A percentile compares a stretch with the other conserved stretches of the same genome.
Conservation (phyloP, 1,284 basidiomycete genomes). For the Hemileia vastatrix region DNA sequence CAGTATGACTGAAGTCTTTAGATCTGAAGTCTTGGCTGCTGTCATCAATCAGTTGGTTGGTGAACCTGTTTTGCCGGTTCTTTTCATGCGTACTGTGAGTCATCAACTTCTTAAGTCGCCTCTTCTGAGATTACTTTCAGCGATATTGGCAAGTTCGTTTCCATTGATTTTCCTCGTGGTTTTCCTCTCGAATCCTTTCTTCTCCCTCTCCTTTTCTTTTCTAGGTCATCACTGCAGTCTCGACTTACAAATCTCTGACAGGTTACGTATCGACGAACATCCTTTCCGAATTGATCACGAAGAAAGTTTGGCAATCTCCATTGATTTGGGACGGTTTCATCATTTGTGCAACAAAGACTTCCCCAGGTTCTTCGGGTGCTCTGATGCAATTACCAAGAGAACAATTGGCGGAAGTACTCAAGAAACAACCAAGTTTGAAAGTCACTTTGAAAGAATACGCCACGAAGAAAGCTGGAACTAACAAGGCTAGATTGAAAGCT, state of each 20-base stretch:
- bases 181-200: neutral
- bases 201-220: neutral
- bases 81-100: slow-evolving; percentile 40
- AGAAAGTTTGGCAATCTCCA: slow-evolving; percentile 40
- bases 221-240: slow-evolving; percentile 39
- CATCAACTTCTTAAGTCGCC: neutral
- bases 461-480: slow-evolving; percentile 34
- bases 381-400: slow-evolving; percentile 39
- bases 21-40: slow-evolving; percentile 39
- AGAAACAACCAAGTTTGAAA: slow-evolving; percentile 34
- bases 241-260: slow-evolving; percentile 37
- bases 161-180: neutral
- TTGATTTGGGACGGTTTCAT: slow-evolving; percentile 43
- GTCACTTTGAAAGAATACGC: slow-evolving; percentile 38
- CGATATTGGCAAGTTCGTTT: neutral
- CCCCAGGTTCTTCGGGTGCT: slow-evolving; percentile 38
- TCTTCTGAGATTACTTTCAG: neutral
- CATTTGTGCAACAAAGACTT: slow-evolving; percentile 40
- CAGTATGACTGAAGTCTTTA: slow-evolving; percentile 39
- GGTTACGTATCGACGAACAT: slow-evolving; percentile 38
- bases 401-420: slow-evolving; percentile 36
- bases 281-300: slow-evolving; percentile 38
- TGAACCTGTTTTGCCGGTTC: slow-evolving; percentile 35
- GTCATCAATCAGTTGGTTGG: slow-evolving; percentile 41
- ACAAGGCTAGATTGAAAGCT: neutral